Evolutionary conservation across 176 grass and related monocot genomes (phyloP).

Genomic region (Alloteropsis semialata): DNA sequence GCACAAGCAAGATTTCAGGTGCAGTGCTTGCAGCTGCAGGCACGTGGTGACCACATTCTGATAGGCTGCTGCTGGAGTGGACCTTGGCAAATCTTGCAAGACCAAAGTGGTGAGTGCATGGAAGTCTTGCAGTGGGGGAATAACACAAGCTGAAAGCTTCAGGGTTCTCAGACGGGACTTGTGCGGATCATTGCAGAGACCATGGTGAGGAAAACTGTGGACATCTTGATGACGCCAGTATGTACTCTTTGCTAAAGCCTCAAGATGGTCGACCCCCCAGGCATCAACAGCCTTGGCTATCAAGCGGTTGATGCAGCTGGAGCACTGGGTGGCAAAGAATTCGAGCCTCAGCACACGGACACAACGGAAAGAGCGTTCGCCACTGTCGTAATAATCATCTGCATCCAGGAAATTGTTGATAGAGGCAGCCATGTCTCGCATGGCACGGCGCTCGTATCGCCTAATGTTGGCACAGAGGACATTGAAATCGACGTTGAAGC

Average conservation of each 20-base stretch:
- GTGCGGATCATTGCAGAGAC: slow-evolving; percentile 5
- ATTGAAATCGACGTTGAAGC: not conserved
- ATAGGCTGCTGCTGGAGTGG: not conserved
- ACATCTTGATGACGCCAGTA: not conserved
- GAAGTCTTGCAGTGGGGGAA: slow-evolving; percentile 5
- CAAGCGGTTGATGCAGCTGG: not conserved
- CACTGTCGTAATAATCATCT: not conserved
- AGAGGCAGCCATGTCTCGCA: not conserved
- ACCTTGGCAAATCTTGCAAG: not conserved
- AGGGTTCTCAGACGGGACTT: slow-evolving; percentile 15
- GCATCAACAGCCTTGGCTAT: not conserved
- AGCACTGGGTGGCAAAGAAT: not conserved
- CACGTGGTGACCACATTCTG: not conserved
- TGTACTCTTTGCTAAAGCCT: slow-evolving; percentile 2
- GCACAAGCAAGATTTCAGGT: not conserved
- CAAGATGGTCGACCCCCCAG: slow-evolving; percentile 9
- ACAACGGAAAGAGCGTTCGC: not conserved
- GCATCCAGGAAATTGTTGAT: not conserved
- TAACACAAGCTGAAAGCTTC: slow-evolving; percentile 1
- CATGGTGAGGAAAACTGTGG: slow-evolving; percentile 15
- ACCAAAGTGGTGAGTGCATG: not conserved
- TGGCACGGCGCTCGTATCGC: slow-evolving; percentile 8
- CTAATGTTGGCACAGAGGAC: not conserved
- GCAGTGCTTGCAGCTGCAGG: slow-evolving; percentile 27
- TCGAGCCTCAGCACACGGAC: not conserved